Evolutionary conservation across 805 yeast species (phyloP), one percentile per base, ranked within the genome.

Genomic region (Teunomyces atbi): DNA sequence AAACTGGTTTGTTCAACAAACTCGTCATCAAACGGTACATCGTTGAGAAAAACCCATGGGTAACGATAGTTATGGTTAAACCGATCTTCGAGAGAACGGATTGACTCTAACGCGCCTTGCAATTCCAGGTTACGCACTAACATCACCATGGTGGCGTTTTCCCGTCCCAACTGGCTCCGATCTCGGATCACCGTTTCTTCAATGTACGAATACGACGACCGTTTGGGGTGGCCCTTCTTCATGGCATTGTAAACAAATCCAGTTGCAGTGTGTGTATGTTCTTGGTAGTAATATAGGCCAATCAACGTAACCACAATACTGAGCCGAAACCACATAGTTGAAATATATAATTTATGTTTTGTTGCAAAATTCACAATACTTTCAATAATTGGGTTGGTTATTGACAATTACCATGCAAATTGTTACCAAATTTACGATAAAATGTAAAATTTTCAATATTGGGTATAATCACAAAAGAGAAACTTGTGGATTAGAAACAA

Each of bases 91-190:
- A 73, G 58, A 18, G 73, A 68, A 44, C 77, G 55, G 64, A 73
- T 72, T 10, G 75, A 68, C 36, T 52, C 52, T 16, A 90, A 64
- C 0, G 94, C 96, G 1, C 85, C 90, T 8, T 76, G 73, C 8
- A 90, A 64, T 62, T 90, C 97, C 68, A 77, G 73, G 61, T 90
- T 90, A 45, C 97, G 72, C 33, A 87, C 96, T 21, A 91, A 77
- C 96, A 91, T 90, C 45, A 91, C 76, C 21, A 91, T 63, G 0
- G 96, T 85, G 3, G 97, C 97, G 61, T 89, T 90, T 58, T 88
- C 96, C 15, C 51, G 60, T 1, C 88, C 84, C 35, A 68, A 47
- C 46, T 69, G 71, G 15, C 50, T 43, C 43, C 69, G 57, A 46
- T 74, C 72, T 35, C 66, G 55, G 12, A 39, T 37, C 30, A 46